Evolutionary conservation across 129 eudicot species (phyloP), one percentile per base, ranked within the genome.

Genomic region (Ambrosia trifida): DNA sequence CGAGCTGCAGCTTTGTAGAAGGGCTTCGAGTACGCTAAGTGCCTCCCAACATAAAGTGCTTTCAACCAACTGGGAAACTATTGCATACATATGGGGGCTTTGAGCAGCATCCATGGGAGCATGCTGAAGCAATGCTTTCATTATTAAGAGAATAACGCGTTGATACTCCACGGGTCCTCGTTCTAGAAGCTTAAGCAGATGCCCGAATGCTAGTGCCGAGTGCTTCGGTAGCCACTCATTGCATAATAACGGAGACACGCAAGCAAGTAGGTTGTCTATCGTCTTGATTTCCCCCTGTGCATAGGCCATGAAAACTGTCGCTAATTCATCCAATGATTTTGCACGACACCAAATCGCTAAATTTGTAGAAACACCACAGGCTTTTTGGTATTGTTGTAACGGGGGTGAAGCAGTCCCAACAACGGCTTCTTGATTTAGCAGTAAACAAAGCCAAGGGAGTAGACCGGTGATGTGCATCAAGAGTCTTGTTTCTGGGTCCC

Each of bases 41-140:
- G 99, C 99, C 74, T 94, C 99, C 95, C 99, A 90, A 61, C 97
- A 88, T 58, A 94, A 70, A 59, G 99, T 90, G 85, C 99, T 94
- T 78, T 94, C 99, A 10, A 94, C 99, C 6, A 94, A 82, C 72
- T 94, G 99, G 33, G 99, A 94, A 44, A 94, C 99, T 28, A 94
- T 84, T 47, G 99, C 97, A 51, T 94, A 94, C 99, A 94, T 90
- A 56, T 94, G 99, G 0, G 99, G 99, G 69, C 96, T 94, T 66
- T 94, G 99, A 59, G 99, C 96, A 32, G 99, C 90, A 71, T 94
- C 99, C 81, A 90, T 89, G 36, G 99, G 90, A 54, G 96, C 87
- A 43, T 89, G 99, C 77, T 94, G 99, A 12, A 94, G 99, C 76
- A 94, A 81, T 41, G 96, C 99, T 66, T 90, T 94, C 66, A 94